Base-by-base conservation (phyloP, 2,329 filamentous ascomycete species). In the Alternaria ethzedia region DNA sequence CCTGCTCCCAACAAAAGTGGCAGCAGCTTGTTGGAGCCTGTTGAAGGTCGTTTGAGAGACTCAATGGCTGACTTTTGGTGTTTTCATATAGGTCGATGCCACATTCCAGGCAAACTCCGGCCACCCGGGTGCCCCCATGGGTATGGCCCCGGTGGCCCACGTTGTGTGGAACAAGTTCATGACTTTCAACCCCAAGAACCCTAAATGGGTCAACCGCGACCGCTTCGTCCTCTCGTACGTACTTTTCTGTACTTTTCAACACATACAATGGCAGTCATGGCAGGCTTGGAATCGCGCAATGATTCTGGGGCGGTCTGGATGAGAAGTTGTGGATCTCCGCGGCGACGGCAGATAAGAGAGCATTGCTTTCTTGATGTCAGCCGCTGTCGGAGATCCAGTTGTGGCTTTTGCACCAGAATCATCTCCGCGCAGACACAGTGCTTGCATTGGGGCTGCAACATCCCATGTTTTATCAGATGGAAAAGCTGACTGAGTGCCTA, bases 101-200 rank as follows among this genome's bases (percentile, higher is more conserved):
- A 97, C 94, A 79, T 90, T 90, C 84, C 87, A 91, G 82, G 93
- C 95, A 82, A 98, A 98, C 89, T 97, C 95, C 71, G 96, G 96
- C 81, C 96, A 99, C 86, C 96, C 96, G 79, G 96, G 96, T 88
- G 96, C 96, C 82, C 96, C 96, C 78, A 99, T 99, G 96, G 90
- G 89, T 80, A 88, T 98, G 93, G 96, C 96, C 79, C 95, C 96
- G 68, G 90, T 94, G 79, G 91, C 96, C 83, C 96, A 98, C 88
- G 93, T 98, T 78, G 89, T 99, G 71, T 99, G 93, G 87, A 97
- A 97, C 89, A 96, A 96, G 84, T 96, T 97, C 88, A 93, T 99
- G 93, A 96, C 86, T 82, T 99, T 97, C 89, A 99, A 98, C 91
- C 96, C 96, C 78, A 96, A 97, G 91, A 97, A 97, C 89, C 93